Base-by-base conservation (phyloP, 176 grass and related monocot genomes). In the Sorghum bicolor region DNA sequence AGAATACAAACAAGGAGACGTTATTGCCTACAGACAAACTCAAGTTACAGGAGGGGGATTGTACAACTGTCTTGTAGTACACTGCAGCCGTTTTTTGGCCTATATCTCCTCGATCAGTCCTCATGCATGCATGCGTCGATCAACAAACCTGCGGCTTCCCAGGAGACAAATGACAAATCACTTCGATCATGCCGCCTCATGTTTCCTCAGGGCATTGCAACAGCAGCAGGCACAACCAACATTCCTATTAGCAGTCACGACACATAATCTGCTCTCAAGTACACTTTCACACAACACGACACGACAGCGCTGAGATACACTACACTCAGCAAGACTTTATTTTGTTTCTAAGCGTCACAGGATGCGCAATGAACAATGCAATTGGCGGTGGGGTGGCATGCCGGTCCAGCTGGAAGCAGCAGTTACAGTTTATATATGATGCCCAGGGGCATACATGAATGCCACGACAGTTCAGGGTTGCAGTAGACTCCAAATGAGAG, bases 401-500 rank as follows among this genome's bases (percentile, higher is more conserved):
- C 15, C 15, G 2, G 29, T 48, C 17, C 58, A 67, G 34, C 30
- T 72, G 57, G 41, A 70, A 79, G 43, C 28, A 84, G 28, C 12
- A 17, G 50, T 14, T 26, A 40, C 43, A 41, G 40, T 38, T 64
- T 65, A 52, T 38, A 52, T 65, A 52, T 8, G 55, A 20, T 1
- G 9, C 60, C 16, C 10, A 70, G 50, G 26, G 19, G 8, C 6
- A 60, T 17, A 22, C 32, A 55, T 16, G 25, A 20, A n/a, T 70
- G 13, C 13, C 68, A 26, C n/a, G n/a, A n/a, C 39, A 39, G 29
- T 5, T 50, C 33, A 58, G 26, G 81, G 28, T 32, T 58, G 58
- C 80, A 84, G 84, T 25, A 62, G 31, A 62, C 34, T 77, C 34
- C 22, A 63, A 61, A 61, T 25, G 55, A 36, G 55, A 62, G 55